These are phyloP conservation scores for Phytophthora sansomeana DNA, from an alignment of 352 stramenopile species.

Conservation along the genomic window DNA sequence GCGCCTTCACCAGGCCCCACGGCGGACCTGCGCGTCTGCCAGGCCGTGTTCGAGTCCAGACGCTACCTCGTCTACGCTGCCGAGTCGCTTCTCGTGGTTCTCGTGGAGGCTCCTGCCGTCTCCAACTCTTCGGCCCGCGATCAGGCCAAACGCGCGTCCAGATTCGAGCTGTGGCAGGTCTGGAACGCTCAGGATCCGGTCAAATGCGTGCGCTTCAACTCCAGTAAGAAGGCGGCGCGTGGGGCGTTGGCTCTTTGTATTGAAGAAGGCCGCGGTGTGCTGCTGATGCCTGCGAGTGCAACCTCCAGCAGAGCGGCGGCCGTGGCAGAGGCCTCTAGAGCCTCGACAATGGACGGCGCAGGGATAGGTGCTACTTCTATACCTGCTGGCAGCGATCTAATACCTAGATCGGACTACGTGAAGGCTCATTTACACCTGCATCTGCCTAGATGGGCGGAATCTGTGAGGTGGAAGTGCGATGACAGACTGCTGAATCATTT, in stretches of 20 bases:
- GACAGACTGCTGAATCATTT: constrained; percentile 68
- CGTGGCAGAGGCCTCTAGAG: constrained; percentile 19
- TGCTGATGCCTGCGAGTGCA: constrained; percentile 61
- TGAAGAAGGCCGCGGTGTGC: constrained; percentile 65
- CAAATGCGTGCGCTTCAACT: constrained; percentile 66
- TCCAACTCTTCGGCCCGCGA: constrained; percentile 6
- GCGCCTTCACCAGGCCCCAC: constrained; percentile 39
- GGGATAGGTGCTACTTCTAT: not conserved
- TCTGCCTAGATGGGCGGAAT: constrained; percentile 72
- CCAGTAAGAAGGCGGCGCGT: constrained; percentile 52
- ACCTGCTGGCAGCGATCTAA: constrained; percentile 7
- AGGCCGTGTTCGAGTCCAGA: constrained; percentile 55
- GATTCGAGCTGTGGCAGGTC: constrained; percentile 78
- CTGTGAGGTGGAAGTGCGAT: constrained; percentile 74
- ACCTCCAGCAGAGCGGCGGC: constrained; percentile 34
- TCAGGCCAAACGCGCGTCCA: constrained; percentile 31
- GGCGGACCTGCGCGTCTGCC: constrained; percentile 40
- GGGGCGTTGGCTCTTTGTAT: constrained; percentile 71
- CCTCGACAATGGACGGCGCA: constrained; percentile 7
- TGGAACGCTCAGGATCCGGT: constrained; percentile 59
- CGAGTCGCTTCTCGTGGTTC: constrained; percentile 68
- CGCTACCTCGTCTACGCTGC: constrained; percentile 69
- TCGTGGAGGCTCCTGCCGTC: constrained; percentile 46
- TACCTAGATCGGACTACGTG: constrained; percentile 49
- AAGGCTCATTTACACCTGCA: constrained; percentile 80